Evolutionary conservation across 768 basidiomycete genomes (phyloP).

Genomic region (Tricholoma hemisulphureum): DNA sequence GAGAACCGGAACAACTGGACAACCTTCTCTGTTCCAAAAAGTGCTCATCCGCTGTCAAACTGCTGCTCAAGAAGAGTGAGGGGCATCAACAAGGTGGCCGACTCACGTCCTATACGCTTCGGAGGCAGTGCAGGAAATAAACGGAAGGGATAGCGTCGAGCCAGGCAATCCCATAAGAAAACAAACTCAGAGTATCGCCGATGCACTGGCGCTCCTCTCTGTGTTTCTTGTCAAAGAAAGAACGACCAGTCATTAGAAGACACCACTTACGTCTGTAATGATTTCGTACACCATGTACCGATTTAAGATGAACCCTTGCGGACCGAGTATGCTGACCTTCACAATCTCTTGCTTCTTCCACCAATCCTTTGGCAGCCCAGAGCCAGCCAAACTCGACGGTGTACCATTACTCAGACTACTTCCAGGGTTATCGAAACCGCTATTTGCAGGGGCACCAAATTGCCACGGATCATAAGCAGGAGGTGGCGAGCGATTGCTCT

Average conservation of each 20-base stretch:
- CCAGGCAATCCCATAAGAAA: slow-evolving; percentile 84
- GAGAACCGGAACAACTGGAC: background rate
- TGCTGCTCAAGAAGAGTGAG: slow-evolving; percentile 7
- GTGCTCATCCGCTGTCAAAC: slow-evolving; percentile 67
- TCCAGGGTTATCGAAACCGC: slow-evolving; percentile 28
- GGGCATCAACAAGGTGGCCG: slow-evolving; percentile 7
- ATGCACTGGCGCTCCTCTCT: slow-evolving; percentile 69
- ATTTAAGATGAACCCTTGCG: slow-evolving; percentile 90
- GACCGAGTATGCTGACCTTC: slow-evolving; percentile 72
- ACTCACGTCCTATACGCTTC: slow-evolving; percentile 86
- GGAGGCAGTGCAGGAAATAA: slow-evolving; percentile 85
- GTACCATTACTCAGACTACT: slow-evolving; percentile 42
- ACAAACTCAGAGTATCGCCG: slow-evolving; percentile 93
- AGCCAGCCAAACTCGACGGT: slow-evolving; percentile 62
- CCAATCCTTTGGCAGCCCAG: slow-evolving; percentile 77
- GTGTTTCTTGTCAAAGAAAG: slow-evolving; percentile 11
- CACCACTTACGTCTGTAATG: slow-evolving; percentile 63
- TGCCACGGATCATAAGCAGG: slow-evolving; percentile 70
- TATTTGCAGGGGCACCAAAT: slow-evolving; percentile 29
- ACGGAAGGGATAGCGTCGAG: slow-evolving; percentile 90
- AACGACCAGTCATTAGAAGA: background rate
- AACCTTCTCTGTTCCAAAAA: slow-evolving; percentile 91
- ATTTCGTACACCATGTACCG: slow-evolving; percentile 86
- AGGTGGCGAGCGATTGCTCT: slow-evolving; percentile 40
- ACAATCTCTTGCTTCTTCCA: slow-evolving; percentile 82